Percentiles rank a stretch among this genome's conserved stretches.
Conservation (phyloP, 768 basidiomycete species). For the Agaricus blazei region DNA sequence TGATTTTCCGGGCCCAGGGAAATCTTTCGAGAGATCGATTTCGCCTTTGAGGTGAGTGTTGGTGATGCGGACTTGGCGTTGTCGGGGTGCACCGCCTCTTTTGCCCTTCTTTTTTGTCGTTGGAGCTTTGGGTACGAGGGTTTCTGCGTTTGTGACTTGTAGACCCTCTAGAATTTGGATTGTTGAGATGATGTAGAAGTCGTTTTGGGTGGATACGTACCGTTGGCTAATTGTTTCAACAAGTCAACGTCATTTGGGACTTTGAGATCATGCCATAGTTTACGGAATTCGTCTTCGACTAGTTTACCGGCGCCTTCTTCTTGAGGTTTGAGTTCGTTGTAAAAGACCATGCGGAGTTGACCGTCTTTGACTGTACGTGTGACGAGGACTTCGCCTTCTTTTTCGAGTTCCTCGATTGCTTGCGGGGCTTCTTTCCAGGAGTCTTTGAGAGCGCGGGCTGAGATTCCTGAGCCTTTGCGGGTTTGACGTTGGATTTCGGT, state of each 20-base stretch:
- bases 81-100: slow-evolving; percentile 65
- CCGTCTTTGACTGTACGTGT: slow-evolving; percentile 28
- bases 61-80: slow-evolving; percentile 78
- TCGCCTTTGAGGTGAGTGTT: slow-evolving; percentile 85
- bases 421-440: slow-evolving; percentile 85
- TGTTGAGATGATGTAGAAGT: background rate
- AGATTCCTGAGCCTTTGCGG: slow-evolving; percentile 78
- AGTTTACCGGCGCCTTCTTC: background rate
- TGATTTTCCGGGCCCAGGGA: slow-evolving; percentile 35
- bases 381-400: slow-evolving; percentile 41
- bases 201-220: slow-evolving; percentile 28
- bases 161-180: slow-evolving; percentile 56
- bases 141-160: slow-evolving; percentile 70
- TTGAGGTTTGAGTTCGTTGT: background rate
- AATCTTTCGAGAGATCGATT: slow-evolving; percentile 82
- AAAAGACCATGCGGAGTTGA: slow-evolving; percentile 12
- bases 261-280: slow-evolving; percentile 81
- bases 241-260: slow-evolving; percentile 86
- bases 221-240: slow-evolving; percentile 68
- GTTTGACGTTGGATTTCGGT: slow-evolving; percentile 85
- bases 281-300: slow-evolving; percentile 87
- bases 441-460: slow-evolving; percentile 81
- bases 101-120: slow-evolving; percentile 74
- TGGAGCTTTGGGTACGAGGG: slow-evolving; percentile 48
- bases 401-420: slow-evolving; percentile 18